These are phyloP conservation scores for Myotisia sp. DNA, from an alignment of 2,329 filamentous ascomycete species.

Conservation along the genomic window DNA sequence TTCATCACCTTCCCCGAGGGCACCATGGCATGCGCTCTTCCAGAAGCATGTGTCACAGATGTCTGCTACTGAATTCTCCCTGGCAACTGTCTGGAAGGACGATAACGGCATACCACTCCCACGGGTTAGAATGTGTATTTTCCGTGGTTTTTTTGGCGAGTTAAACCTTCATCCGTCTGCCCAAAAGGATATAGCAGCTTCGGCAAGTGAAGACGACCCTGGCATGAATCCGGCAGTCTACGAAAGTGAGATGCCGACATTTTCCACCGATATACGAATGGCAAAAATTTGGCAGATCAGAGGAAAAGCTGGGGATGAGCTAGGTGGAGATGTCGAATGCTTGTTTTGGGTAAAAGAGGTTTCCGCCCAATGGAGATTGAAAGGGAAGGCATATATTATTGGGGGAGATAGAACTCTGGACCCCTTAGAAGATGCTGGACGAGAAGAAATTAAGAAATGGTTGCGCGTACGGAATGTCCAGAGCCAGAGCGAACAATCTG, in stretches of 20 bases:
- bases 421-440: conserved; percentile 30
- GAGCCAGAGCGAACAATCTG: too few relatives aligned
- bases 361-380: conserved; percentile 71
- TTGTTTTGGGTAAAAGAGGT: conserved; percentile 63
- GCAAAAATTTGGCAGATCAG: conserved; percentile 63
- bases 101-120: conserved; percentile 17
- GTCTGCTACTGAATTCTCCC: conserved; percentile 8
- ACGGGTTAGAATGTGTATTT: conserved; percentile 64
- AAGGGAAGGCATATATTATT: conserved; percentile 61
- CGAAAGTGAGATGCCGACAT: conserved; percentile 62
- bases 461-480: conserved; percentile 35
- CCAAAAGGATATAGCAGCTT: conserved; percentile 49
- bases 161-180: conserved; percentile 50
- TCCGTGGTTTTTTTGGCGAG: conserved; percentile 67
- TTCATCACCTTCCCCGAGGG: conserved; percentile 2
- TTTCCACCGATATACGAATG: conserved; percentile 85
- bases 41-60: conserved; percentile 5
- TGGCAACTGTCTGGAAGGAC: conserved; percentile 10
- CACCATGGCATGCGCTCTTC: conserved; percentile 10
- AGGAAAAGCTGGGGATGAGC: conserved; percentile 39
- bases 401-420: conserved; percentile 51
- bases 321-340: conserved; percentile 62
- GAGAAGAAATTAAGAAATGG: conserved; percentile 47
- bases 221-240: conserved; percentile 51
- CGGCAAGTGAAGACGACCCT: conserved; percentile 9